Percentiles rank a stretch among this genome's conserved stretches.
phyloP scores from a whole-genome alignment of 306 rosid genomes.

The Argentina anserina region DNA sequence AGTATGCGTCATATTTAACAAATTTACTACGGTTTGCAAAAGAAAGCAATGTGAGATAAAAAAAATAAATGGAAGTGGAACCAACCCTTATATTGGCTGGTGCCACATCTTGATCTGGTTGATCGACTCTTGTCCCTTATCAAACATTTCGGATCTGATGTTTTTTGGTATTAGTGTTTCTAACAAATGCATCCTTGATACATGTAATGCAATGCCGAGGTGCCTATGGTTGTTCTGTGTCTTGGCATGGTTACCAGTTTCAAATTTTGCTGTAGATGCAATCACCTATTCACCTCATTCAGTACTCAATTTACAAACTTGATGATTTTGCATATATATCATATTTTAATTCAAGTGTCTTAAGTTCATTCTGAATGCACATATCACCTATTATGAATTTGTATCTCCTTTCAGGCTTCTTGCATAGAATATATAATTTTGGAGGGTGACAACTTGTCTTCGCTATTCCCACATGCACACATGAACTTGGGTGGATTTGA shows the following conservation, averaged over 20 bases:
- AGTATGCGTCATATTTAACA: background rate
- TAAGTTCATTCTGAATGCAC: background rate
- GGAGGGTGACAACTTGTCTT: slow-evolving; percentile 92
- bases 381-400: slow-evolving; percentile 14
- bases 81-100: slow-evolving; percentile 3
- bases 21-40: background rate
- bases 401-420: slow-evolving; percentile 55
- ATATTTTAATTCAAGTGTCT: background rate
- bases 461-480: slow-evolving; percentile 77
- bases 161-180: slow-evolving; percentile 14
- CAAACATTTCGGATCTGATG: slow-evolving; percentile 7
- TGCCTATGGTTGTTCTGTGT: background rate
- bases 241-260: background rate
- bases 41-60: background rate
- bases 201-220: background rate
- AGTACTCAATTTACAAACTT: background rate
- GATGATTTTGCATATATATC: background rate
- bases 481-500: slow-evolving; percentile 55
- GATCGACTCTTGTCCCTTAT: background rate
- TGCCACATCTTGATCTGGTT: slow-evolving; percentile 9
- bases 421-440: slow-evolving; percentile 89
- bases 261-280: background rate
- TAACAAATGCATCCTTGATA: slow-evolving; percentile 10
- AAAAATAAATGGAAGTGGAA: slow-evolving; percentile 7
- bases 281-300: background rate